A percentile compares a stretch with the other conserved stretches of the same genome.
phyloP scores from a whole-genome alignment of 2,329 filamentous ascomycete species.

The Neoascochyta sp. region DNA sequence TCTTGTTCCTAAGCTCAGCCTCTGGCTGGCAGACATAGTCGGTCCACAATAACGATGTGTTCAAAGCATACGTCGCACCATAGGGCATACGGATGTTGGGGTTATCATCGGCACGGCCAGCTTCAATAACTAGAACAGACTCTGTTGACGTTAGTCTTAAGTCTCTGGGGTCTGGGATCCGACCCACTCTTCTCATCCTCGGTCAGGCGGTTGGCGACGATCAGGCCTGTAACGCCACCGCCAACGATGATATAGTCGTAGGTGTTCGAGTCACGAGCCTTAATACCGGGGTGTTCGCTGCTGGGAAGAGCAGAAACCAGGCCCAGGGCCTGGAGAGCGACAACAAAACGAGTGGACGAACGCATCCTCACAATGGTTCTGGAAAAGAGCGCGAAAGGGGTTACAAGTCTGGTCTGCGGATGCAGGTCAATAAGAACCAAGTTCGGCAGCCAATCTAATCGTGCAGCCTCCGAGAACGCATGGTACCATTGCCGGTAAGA shows the following conservation, averaged over 20 bases:
- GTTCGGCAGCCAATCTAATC: too few relatives aligned
- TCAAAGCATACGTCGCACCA: slow-evolving; percentile 19
- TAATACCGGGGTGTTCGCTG: slow-evolving; percentile 1
- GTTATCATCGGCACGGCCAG: slow-evolving; percentile 21
- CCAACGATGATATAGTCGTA: slow-evolving; percentile 29
- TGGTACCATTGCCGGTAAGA: too few relatives aligned
- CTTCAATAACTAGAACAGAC: slow-evolving; percentile 28
- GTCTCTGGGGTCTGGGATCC: neutral
- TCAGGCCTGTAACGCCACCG: slow-evolving; percentile 24
- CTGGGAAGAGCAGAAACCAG: slow-evolving; percentile 12
- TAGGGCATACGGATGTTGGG: slow-evolving; percentile 21
- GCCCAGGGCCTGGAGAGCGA: slow-evolving; percentile 13
- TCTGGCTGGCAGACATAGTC: slow-evolving; percentile 18
- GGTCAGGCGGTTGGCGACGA: slow-evolving; percentile 23
- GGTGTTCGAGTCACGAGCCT: slow-evolving; percentile 9
- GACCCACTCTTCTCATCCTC: slow-evolving; percentile 15
- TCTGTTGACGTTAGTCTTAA: slow-evolving; percentile 13
- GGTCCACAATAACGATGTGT: slow-evolving; percentile 17
- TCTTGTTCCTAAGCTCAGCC: slow-evolving; percentile 14
- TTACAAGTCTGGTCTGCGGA: too few relatives aligned
- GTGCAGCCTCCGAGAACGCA: too few relatives aligned
- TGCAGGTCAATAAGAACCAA: too few relatives aligned
- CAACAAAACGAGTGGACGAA: slow-evolving; percentile 11
- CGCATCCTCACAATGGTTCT: slow-evolving; percentile 23
- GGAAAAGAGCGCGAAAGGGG: too few relatives aligned